Base-by-base conservation (phyloP, 352 stramenopile species). In the Phytophthora nicotianae region DNA sequence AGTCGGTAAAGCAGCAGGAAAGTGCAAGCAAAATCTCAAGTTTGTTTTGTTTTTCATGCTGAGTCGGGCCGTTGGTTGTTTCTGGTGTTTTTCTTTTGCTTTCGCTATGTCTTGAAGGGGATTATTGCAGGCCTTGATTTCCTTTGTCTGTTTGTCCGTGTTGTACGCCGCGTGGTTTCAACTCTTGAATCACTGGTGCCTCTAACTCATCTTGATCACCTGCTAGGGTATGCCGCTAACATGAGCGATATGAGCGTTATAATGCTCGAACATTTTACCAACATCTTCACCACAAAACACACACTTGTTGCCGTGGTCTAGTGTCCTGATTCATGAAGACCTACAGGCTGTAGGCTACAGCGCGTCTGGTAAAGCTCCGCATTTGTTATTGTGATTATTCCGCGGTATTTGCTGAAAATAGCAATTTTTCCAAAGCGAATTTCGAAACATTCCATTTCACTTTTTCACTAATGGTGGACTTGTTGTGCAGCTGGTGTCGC, bases 401-500 rank as follows among this genome's bases (percentile, higher is more conserved):
- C 41, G 21, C 23, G 17, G 61, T 54, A 53, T 53, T 66, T 62
- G 59, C 27, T 24, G 6, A 24, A 42, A 60, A 59, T 63, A 19
- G 41, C 19, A 32, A 16, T n/a, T 16, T 51, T 58, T 11, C 50
- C 14, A 53, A 53, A n/a, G 33, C n/a, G 20, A 57, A 54, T 29
- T 55, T 62, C 10, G 35, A 42, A 41, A 23, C 11, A 52, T 33
- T 7, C 0, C 21, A 5, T 17, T 20, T 49, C n/a, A 20, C 26
- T 33, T n/a, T n/a, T n/a, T 21, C 42, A n/a, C 6, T 35, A 37
- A 5, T 26, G n/a, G 20, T 62, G 32, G 33, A 68, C 14, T 27
- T 23, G 16, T 16, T 41, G 0, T 85, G 76, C 40, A 57, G 68
- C 17, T 85, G 76, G 76, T 85, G 76, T 52, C 41, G 58, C 24